phyloP scores from a whole-genome alignment of 164 flowering plant genomes.

The Annona squamosa region DNA sequence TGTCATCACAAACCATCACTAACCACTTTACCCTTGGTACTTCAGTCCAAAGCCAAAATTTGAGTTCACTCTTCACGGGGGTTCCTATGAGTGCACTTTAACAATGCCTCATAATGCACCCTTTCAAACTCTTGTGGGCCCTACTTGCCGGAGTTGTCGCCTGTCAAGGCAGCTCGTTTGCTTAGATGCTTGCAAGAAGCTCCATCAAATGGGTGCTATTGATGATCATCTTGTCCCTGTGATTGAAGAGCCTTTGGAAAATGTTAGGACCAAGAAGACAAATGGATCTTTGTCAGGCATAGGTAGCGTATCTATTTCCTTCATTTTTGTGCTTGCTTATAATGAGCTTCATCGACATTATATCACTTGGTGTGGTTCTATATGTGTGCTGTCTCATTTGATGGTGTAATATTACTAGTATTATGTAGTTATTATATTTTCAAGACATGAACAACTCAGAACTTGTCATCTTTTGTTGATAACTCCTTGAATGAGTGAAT shows the following conservation, averaged over 20 bases:
- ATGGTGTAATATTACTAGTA: not conserved
- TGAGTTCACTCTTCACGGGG: slow-evolving; percentile 24
- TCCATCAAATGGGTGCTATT: slow-evolving; percentile 70
- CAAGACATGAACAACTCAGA: not conserved
- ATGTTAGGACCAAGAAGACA: slow-evolving; percentile 16
- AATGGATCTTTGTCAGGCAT: slow-evolving; percentile 45
- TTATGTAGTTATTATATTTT: not conserved
- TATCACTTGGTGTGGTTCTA: not conserved
- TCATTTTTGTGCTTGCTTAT: not conserved
- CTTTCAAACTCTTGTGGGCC: slow-evolving; percentile 56
- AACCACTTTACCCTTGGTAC: slow-evolving; percentile 32
- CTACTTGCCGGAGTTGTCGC: slow-evolving; percentile 30
- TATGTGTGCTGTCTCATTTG: not conserved
- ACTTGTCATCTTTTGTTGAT: not conserved
- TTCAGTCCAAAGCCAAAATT: slow-evolving; percentile 55
- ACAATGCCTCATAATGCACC: slow-evolving; percentile 71
- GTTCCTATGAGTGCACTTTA: slow-evolving; percentile 39
- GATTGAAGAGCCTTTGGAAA: slow-evolving; percentile 29
- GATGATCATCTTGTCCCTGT: slow-evolving; percentile 69
- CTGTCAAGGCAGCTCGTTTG: slow-evolving; percentile 74
- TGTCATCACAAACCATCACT: not conserved
- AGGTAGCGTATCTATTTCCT: slow-evolving; percentile 30
- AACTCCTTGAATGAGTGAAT: slow-evolving; percentile 4
- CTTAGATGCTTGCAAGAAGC: slow-evolving; percentile 72
- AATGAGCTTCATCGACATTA: not conserved